Percentiles rank a stretch among this genome's conserved stretches.
These are phyloP conservation scores for Zea luxurians DNA, from an alignment of 176 grass and related monocot genomes.

Conservation along the genomic window DNA sequence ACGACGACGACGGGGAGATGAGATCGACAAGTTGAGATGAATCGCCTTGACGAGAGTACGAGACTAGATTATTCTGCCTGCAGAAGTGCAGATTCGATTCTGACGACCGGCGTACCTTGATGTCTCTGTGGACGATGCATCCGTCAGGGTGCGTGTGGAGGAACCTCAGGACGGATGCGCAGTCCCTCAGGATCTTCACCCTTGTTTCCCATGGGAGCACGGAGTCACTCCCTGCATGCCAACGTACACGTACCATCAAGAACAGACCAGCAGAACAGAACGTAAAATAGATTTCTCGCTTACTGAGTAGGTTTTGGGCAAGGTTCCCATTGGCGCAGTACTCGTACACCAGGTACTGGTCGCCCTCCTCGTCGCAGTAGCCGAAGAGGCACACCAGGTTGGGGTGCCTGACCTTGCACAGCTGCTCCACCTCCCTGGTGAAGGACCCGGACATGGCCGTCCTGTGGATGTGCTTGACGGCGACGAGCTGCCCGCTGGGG, in stretches of 20 bases:
- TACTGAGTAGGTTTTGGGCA: constrained; percentile 55
- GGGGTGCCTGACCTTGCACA: constrained; percentile 57
- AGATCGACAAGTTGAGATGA: neutral
- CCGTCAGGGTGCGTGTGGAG: constrained; percentile 71
- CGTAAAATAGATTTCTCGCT: neutral
- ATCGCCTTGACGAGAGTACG: neutral
- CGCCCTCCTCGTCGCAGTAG: constrained; percentile 59
- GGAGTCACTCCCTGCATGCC: constrained; percentile 45
- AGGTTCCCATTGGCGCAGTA: constrained; percentile 60
- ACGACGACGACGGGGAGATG: neutral
- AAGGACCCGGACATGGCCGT: constrained; percentile 48
- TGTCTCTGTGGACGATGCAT: constrained; percentile 66
- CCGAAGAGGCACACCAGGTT: constrained; percentile 68
- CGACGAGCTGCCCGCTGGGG: constrained; percentile 60
- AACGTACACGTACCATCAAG: neutral
- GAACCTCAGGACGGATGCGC: constrained; percentile 56
- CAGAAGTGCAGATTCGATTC: neutral
- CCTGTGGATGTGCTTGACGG: constrained; percentile 63
- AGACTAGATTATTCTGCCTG: neutral
- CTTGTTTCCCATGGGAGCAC: constrained; percentile 55
- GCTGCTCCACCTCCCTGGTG: constrained; percentile 55
- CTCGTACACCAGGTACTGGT: constrained; percentile 69
- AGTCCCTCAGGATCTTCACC: constrained; percentile 61
- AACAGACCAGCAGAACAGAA: neutral
- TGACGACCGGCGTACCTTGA: constrained; percentile 42